A percentile compares a stretch with the other conserved stretches of the same genome.
These are phyloP conservation scores for Blakeslea trispora DNA, from an alignment of 371 early-diverging fungal species.

Conservation along the genomic window DNA sequence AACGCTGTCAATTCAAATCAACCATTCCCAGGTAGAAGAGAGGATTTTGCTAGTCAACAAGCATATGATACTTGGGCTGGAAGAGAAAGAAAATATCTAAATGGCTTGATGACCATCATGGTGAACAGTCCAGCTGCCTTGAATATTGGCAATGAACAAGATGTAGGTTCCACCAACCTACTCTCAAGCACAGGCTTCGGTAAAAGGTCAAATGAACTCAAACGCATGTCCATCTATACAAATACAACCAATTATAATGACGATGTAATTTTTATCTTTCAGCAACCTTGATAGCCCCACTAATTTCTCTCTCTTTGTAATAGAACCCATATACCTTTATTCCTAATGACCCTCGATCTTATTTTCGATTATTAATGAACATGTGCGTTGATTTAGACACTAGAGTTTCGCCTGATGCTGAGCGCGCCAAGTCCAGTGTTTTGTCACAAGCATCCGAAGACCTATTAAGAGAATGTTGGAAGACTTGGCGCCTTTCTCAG, in stretches of 20 bases:
- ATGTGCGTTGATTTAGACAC: slow-evolving; percentile 63
- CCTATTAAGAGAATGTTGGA: slow-evolving; percentile 67
- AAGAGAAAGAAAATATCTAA: slow-evolving; percentile 48
- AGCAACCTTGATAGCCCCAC: too few relatives aligned
- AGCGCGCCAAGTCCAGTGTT: slow-evolving; percentile 51
- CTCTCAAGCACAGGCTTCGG: slow-evolving; percentile 17
- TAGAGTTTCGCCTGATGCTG: slow-evolving; percentile 46
- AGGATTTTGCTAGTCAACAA: slow-evolving; percentile 45
- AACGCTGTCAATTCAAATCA: slow-evolving; percentile 51
- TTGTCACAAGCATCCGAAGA: slow-evolving; percentile 63
- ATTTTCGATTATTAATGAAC: slow-evolving; percentile 55
- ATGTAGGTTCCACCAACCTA: slow-evolving; percentile 40
- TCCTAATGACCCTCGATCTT: slow-evolving; percentile 59
- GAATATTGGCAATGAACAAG: slow-evolving; percentile 33
- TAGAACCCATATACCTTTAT: slow-evolving; percentile 49
- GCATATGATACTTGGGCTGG: slow-evolving; percentile 51
- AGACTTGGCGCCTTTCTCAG: slow-evolving; percentile 70
- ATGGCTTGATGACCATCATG: slow-evolving; percentile 51
- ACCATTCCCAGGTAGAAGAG: slow-evolving; percentile 50
- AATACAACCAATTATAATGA: slow-evolving; percentile 1
- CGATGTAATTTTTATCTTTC: slow-evolving; percentile 16
- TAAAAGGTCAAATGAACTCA: slow-evolving; percentile 15
- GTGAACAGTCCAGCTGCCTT: slow-evolving; percentile 44
- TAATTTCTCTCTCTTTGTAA: neutral
- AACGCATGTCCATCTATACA: slow-evolving; percentile 13